phyloP scores from a whole-genome alignment of 306 rosid species.

The Neltuma alba region DNA sequence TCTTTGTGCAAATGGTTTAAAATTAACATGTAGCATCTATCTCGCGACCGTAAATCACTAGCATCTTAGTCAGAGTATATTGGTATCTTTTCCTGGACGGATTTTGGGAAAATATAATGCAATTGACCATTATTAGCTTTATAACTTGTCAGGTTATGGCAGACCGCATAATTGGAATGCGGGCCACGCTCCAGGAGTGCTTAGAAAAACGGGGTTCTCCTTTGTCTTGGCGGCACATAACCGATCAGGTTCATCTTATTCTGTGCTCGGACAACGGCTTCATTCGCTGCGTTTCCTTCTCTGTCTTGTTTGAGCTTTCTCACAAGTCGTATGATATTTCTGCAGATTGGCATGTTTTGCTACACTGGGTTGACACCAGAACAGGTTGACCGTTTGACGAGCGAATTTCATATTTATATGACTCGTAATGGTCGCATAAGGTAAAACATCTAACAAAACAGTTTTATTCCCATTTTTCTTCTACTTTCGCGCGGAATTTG shows the following conservation, averaged over 20 bases:
- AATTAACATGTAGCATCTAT: not conserved
- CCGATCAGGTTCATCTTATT: constrained; percentile 68
- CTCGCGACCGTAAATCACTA: not conserved
- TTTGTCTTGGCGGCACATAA: constrained; percentile 84
- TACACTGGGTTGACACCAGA: constrained; percentile 91
- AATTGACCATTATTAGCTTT: constrained; percentile 21
- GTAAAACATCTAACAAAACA: constrained; percentile 34
- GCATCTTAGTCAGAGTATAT: not conserved
- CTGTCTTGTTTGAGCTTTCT: constrained; percentile 3
- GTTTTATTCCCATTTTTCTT: constrained; percentile 4
- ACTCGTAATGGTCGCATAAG: constrained; percentile 96
- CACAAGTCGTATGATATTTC: constrained; percentile 13
- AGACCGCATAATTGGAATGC: constrained; percentile 90
- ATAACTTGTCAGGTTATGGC: constrained; percentile 76
- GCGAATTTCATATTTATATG: constrained; percentile 83
- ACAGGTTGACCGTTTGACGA: constrained; percentile 89
- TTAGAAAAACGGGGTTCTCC: constrained; percentile 78
- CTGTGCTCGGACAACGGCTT: not conserved
- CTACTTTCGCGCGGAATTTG: not conserved
- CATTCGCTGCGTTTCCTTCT: not conserved
- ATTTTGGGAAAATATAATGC: constrained; percentile 8
- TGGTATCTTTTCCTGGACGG: not conserved
- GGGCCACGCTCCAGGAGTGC: constrained; percentile 67
- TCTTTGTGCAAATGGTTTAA: not conserved
- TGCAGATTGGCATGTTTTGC: constrained; percentile 95